phyloP scores from a whole-genome alignment of 306 rosid genomes.

The Oemleria cerasiformis region DNA sequence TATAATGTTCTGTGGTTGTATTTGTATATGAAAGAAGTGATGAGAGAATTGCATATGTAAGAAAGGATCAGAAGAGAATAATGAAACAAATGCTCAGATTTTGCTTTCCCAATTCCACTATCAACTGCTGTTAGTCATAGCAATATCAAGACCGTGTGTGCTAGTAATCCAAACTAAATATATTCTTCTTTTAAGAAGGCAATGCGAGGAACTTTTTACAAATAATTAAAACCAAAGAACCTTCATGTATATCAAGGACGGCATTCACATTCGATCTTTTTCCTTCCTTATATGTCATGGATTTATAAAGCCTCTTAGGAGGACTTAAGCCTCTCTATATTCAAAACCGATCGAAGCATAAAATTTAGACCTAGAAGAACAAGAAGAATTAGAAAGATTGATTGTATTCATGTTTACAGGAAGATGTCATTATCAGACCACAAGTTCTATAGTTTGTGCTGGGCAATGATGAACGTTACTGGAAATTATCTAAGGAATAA shows the following conservation, averaged over 20 bases:
- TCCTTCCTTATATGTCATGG: background rate
- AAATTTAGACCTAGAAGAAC: background rate
- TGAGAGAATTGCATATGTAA: too few species aligned
- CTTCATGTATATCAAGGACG: background rate
- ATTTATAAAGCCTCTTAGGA: conserved; percentile 19
- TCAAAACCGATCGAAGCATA: background rate
- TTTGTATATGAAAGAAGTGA: too few species aligned
- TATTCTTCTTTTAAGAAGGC: conserved; percentile 6
- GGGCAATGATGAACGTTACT: conserved; percentile 46
- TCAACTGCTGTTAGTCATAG: too few species aligned
- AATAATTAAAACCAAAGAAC: background rate
- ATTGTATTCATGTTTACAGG: conserved; percentile 1
- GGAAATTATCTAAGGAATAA: conserved; percentile 27
- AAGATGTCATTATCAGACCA: background rate
- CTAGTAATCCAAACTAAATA: background rate
- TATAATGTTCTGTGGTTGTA: too few species aligned
- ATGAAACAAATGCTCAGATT: too few species aligned
- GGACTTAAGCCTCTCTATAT: background rate
- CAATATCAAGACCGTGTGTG: background rate
- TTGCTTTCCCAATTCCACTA: too few species aligned
- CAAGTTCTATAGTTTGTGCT: conserved; percentile 29
- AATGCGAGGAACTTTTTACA: background rate
- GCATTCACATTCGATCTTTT: background rate
- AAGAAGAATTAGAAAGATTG: background rate
- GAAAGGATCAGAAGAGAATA: too few species aligned